phyloP scores from a whole-genome alignment of 352 stramenopile species.

The Lagenidium sp. region DNA sequence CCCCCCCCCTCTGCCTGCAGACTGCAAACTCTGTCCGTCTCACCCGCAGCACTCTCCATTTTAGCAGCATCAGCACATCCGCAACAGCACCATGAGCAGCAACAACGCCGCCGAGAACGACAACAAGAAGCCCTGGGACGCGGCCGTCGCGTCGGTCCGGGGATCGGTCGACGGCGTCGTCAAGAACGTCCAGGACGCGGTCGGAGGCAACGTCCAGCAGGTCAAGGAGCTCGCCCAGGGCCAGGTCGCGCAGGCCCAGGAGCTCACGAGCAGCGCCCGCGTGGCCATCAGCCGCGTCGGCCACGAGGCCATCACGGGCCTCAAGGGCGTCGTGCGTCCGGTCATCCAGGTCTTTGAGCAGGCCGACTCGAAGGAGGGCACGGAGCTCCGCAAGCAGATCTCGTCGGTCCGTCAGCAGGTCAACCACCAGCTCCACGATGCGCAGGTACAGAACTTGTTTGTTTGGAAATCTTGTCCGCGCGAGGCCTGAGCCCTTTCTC shows the following conservation, averaged over 20 bases:
- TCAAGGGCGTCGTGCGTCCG: constrained; percentile 32
- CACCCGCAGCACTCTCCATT: background rate
- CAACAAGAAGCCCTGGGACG: constrained; percentile 57
- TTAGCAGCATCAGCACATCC: too few relatives aligned
- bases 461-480: too few relatives aligned
- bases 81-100: too few relatives aligned
- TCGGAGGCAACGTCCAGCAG: constrained; percentile 27
- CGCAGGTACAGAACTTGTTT: constrained; percentile 30
- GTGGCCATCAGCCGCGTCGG: constrained; percentile 26
- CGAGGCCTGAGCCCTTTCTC: background rate
- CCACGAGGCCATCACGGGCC: constrained; percentile 25
- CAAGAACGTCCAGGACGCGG: constrained; percentile 32
- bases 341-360: constrained; percentile 57
- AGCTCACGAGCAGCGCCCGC: constrained; percentile 51
- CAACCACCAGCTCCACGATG: constrained; percentile 55
- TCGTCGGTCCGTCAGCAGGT: constrained; percentile 29
- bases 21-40: too few relatives aligned
- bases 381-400: constrained; percentile 52
- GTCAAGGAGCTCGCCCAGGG: constrained; percentile 26
- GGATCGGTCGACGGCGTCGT: constrained; percentile 41
- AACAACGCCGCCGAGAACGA: constrained; percentile 14
- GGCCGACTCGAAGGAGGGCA: constrained; percentile 51
- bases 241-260: constrained; percentile 42
- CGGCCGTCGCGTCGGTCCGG: constrained; percentile 23
- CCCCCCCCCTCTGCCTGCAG: too few relatives aligned